These are phyloP conservation scores for Ophiostoma sp. DNA, from an alignment of 2,329 filamentous ascomycete species.

Conservation along the genomic window DNA sequence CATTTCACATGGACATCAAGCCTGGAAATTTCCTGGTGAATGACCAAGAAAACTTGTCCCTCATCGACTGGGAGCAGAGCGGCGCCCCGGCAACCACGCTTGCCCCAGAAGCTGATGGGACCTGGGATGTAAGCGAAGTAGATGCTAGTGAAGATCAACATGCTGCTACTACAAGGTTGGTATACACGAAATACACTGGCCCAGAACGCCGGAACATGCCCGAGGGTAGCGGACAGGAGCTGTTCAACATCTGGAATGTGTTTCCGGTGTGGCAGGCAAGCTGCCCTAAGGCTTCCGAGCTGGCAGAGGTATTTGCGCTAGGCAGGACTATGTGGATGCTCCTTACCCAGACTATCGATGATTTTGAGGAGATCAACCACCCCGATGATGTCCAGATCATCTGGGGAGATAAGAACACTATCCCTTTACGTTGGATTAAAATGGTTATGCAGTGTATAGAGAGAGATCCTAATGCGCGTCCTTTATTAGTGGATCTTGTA, in stretches of 20 bases:
- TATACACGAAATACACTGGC: constrained; percentile 26
- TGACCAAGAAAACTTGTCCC: constrained; percentile 17
- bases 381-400: constrained; percentile 21
- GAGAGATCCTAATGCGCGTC: constrained; percentile 21
- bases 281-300: constrained; percentile 26
- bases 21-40: constrained; percentile 29
- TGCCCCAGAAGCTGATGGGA: constrained; percentile 25
- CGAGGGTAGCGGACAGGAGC: constrained; percentile 15
- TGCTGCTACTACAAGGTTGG: constrained; percentile 10
- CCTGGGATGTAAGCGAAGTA: constrained; percentile 27
- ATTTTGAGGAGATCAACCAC: constrained; percentile 22
- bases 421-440: constrained; percentile 17
- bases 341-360: constrained; percentile 20
- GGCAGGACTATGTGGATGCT: constrained; percentile 30
- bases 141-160: not conserved
- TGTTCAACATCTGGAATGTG: constrained; percentile 26
- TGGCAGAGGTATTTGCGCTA: constrained; percentile 29
- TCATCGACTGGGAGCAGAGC: constrained; percentile 25
- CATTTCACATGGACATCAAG: constrained; percentile 34
- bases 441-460: constrained; percentile 23
- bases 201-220: constrained; percentile 24
- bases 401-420: constrained; percentile 16
- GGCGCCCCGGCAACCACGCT: constrained; percentile 23
- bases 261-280: constrained; percentile 26
- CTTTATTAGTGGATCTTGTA: constrained; percentile 19